Base-by-base conservation (phyloP, 352 stramenopile species). In the Globisporangium barbulae region DNA sequence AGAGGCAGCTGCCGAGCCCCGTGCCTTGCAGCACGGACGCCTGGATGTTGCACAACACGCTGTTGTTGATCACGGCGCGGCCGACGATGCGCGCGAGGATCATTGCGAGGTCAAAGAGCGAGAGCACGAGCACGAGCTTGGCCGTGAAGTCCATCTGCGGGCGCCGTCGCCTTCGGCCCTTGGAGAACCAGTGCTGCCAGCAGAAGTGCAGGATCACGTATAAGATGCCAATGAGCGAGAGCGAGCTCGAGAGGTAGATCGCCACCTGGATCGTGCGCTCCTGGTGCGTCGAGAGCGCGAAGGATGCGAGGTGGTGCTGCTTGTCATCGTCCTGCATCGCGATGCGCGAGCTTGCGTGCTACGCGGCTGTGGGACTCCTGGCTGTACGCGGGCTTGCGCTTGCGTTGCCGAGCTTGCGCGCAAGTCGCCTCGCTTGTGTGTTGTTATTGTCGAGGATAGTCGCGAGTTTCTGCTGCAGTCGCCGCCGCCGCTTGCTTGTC, bases 181-280 rank as follows among this genome's bases (percentile, higher is more conserved):
- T 37, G 28, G 37, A 58, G 62, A 62, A 83, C 35, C 71, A 84
- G 5, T 77, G 70, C 28, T 66, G 61, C 74, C 73, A 89, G 47
- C 75, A 61, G 56, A 84, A 85, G 60, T 88, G 83, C 15, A 72
- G 48, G 50, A 95, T 71, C 59, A 95, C 81, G 66, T 86, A 93
- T 35, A 73, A 68, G 33, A 84, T 73, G 7, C 79, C 83, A 22
- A 81, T 67, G 28, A 93, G 68, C 63, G 84, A 93, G 59, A 88
- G 56, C 25, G 81, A 65, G 58, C 76, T 79, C 39, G 75, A 72
- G 9, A 82, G 28, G 63, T 76, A 85, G 37, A 74, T 73, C 19
- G 58, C 71, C 39, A 84, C 60, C 70, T 87, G 78, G 31, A 87
- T 69, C 28, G 65, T 44, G 35, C 42, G 19, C 25, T 73, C 65